phyloP scores from a whole-genome alignment of 352 stramenopile genomes.

The Phytopythium boreale region DNA sequence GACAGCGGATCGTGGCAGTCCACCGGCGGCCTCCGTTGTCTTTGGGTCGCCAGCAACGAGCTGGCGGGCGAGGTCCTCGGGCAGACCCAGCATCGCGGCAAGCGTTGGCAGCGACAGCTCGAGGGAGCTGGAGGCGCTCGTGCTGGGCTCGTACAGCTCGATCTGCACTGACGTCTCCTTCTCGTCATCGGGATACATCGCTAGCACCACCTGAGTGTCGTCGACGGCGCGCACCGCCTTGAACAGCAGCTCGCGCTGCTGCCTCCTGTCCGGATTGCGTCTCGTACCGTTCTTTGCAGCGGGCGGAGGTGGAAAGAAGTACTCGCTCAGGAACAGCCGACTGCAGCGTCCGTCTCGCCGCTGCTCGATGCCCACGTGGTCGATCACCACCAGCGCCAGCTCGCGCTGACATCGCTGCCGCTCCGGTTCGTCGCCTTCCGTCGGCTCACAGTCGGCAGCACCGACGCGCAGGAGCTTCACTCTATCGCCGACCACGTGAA shows the following conservation, averaged over 20 bases:
- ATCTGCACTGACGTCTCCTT: constrained; percentile 7
- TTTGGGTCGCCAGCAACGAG: background rate
- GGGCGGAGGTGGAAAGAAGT: constrained; percentile 9
- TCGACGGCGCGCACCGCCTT: constrained; percentile 44
- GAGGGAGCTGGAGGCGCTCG: background rate
- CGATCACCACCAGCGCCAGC: constrained; percentile 42
- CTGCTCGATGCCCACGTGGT: constrained; percentile 54
- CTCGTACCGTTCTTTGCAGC: no score
- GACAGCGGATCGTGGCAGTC: constrained; percentile 7
- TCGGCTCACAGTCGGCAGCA: background rate
- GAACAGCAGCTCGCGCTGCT: constrained; percentile 24
- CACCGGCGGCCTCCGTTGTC: background rate
- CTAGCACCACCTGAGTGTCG: constrained; percentile 34
- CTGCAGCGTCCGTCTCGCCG: constrained; percentile 41
- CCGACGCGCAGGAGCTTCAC: constrained; percentile 16
- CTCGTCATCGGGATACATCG: constrained; percentile 16
- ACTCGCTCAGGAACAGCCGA: constrained; percentile 50
- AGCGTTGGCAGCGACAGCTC: constrained; percentile 16
- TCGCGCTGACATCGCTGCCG: constrained; percentile 7
- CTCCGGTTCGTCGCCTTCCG: constrained; percentile 5
- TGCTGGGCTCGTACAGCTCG: constrained; percentile 3
- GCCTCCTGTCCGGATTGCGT: background rate
- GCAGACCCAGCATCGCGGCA: constrained; percentile 12
- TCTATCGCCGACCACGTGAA: constrained; percentile 38
- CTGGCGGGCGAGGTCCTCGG: background rate